Percentiles rank a stretch among this genome's conserved stretches.
phyloP scores from a whole-genome alignment of 2,329 filamentous ascomycete species.

The Xylaria sp. region DNA sequence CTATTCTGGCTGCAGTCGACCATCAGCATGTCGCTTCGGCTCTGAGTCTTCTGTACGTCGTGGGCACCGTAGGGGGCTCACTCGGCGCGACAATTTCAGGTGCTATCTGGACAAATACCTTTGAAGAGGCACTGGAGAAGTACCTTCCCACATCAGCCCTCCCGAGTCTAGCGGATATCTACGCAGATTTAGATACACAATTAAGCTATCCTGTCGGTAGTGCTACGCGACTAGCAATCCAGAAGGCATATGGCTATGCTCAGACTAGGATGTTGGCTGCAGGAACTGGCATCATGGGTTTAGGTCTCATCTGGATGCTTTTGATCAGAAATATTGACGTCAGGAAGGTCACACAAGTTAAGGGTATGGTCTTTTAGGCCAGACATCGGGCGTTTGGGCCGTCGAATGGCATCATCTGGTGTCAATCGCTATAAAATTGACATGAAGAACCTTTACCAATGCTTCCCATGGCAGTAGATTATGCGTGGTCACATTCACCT shows the following conservation, averaged over 20 bases:
- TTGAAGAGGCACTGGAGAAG: constrained; percentile 53
- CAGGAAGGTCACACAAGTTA: constrained; percentile 14
- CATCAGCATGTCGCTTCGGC: constrained; percentile 61
- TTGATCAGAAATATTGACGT: constrained; percentile 17
- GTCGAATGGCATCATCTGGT: not conserved
- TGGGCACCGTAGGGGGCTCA: constrained; percentile 61
- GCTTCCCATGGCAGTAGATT: not conserved
- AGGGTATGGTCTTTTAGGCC: constrained; percentile 12
- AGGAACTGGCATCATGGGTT: constrained; percentile 9
- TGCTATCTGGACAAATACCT: constrained; percentile 63
- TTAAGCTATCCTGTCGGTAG: constrained; percentile 13
- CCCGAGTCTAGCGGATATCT: constrained; percentile 2
- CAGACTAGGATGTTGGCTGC: constrained; percentile 8
- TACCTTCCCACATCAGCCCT: constrained; percentile 49
- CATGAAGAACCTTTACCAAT: not conserved
- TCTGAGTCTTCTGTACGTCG: constrained; percentile 60
- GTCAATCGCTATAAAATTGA: too few relatives aligned
- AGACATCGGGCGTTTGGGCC: not conserved
- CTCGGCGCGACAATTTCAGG: constrained; percentile 63
- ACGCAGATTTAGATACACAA: constrained; percentile 2
- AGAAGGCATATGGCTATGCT: constrained; percentile 11
- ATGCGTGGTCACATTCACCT: not conserved
- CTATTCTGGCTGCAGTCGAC: constrained; percentile 60
- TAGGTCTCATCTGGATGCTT: constrained; percentile 12
- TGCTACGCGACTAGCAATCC: constrained; percentile 8